phyloP scores from a whole-genome alignment of 768 basidiomycete species.

The Candolleomyces eurysporus region DNA sequence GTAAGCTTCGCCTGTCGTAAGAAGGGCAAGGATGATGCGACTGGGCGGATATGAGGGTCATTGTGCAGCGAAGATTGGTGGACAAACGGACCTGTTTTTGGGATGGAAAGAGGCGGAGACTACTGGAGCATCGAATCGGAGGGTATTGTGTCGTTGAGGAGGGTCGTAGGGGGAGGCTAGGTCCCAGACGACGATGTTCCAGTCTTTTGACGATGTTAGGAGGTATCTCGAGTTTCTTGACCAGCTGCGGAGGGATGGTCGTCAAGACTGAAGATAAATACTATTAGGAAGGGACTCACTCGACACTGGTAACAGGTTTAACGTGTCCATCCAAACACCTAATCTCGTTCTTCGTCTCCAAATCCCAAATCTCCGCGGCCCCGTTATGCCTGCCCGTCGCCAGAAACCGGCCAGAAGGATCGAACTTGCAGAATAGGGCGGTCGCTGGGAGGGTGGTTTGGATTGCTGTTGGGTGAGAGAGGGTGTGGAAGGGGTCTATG shows the following conservation, averaged over 20 bases:
- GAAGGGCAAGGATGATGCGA: slow-evolving; percentile 67
- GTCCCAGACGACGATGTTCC: slow-evolving; percentile 96
- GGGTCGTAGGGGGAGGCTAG: slow-evolving; percentile 70
- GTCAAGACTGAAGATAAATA: neutral
- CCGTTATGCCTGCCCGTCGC: slow-evolving; percentile 84
- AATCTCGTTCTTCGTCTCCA: slow-evolving; percentile 81
- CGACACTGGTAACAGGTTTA: slow-evolving; percentile 79
- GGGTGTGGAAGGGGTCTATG: slow-evolving; percentile 62
- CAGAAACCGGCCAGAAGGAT: slow-evolving; percentile 82
- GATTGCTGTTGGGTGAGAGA: slow-evolving; percentile 82
- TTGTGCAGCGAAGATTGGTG: neutral
- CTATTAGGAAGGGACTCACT: slow-evolving; percentile 52
- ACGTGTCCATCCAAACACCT: slow-evolving; percentile 91
- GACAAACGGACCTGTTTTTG: slow-evolving; percentile 63
- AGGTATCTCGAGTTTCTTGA: slow-evolving; percentile 92
- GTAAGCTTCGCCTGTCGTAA: slow-evolving; percentile 81
- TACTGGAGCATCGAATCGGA: slow-evolving; percentile 90
- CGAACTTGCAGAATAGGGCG: slow-evolving; percentile 80
- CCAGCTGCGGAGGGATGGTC: slow-evolving; percentile 62
- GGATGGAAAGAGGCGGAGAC: slow-evolving; percentile 87
- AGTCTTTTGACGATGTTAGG: slow-evolving; percentile 88
- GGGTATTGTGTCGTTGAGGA: slow-evolving; percentile 65
- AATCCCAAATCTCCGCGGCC: slow-evolving; percentile 84
- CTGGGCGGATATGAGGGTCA: neutral
- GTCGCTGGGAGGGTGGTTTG: slow-evolving; percentile 82